Conservation (phyloP, 768 basidiomycete species). For the Arthromyces matolae region DNA sequence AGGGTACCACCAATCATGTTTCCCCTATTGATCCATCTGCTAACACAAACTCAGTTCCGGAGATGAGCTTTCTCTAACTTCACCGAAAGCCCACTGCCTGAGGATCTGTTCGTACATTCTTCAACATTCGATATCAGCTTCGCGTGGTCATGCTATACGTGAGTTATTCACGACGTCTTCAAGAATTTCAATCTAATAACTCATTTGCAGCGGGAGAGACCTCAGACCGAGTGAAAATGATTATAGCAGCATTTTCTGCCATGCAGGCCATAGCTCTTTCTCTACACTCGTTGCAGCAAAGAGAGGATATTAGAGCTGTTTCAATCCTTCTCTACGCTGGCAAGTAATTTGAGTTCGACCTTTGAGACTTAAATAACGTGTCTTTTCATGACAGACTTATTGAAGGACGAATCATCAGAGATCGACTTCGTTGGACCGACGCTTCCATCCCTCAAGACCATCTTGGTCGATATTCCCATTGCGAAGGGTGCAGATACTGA, state of each 20-base stretch:
- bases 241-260: conserved; percentile 59
- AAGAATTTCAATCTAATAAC: background rate
- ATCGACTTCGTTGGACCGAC: conserved; percentile 79
- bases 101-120: conserved; percentile 81
- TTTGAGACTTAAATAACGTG: no score
- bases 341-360: no score
- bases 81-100: conserved; percentile 64
- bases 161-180: conserved; percentile 12
- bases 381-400: conserved; percentile 70
- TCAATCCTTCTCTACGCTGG: conserved; percentile 78
- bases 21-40: background rate
- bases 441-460: conserved; percentile 70
- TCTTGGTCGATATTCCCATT: conserved; percentile 62
- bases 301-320: conserved; percentile 77
- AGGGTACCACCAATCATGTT: conserved; percentile 9
- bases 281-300: conserved; percentile 47
- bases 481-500: conserved; percentile 36
- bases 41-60: conserved; percentile 18
- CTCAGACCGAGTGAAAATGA: conserved; percentile 58
- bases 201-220: conserved; percentile 41
- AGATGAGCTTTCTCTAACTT: conserved; percentile 40
- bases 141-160: conserved; percentile 53
- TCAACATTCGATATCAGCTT: conserved; percentile 62
- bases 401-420: conserved; percentile 82
- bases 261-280: conserved; percentile 57